Percentiles rank a stretch among this genome's conserved stretches.
These are phyloP conservation scores for Citrus reticulata DNA, from an alignment of 345 rosid species.

Conservation along the genomic window DNA sequence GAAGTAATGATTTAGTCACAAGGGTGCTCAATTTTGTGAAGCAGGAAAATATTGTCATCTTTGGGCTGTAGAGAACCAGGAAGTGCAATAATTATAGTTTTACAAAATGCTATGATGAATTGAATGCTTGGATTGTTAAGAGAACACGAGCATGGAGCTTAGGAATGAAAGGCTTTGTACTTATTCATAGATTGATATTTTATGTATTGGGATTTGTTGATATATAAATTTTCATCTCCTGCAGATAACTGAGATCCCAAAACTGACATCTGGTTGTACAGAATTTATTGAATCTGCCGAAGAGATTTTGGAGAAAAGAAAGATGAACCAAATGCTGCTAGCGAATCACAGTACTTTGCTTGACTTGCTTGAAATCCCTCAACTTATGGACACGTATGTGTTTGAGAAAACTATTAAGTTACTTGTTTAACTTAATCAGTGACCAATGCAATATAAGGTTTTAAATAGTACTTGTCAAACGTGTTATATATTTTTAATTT, in stretches of 20 bases:
- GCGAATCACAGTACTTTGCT: slow-evolving; percentile 88
- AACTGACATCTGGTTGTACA: slow-evolving; percentile 83
- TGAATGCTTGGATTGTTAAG: not conserved
- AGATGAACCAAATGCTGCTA: slow-evolving; percentile 87
- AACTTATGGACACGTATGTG: slow-evolving; percentile 99
- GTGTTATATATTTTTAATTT: not conserved
- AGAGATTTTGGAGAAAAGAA: slow-evolving; percentile 84
- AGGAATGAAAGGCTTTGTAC: not conserved
- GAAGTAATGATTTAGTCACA: not conserved
- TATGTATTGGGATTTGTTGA: not conserved
- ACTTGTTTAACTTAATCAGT: slow-evolving; percentile 5
- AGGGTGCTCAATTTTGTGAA: not conserved
- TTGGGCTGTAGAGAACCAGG: not conserved
- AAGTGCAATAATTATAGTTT: not conserved
- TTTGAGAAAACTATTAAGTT: slow-evolving; percentile 7
- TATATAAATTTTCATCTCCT: slow-evolving; percentile 8
- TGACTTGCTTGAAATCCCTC: slow-evolving; percentile 99
- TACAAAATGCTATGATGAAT: not conserved
- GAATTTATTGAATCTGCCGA: slow-evolving; percentile 87
- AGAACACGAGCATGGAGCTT: not conserved
- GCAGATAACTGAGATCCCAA: slow-evolving; percentile 77
- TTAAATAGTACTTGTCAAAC: not conserved
- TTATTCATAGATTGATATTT: not conserved
- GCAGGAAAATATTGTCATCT: not conserved
- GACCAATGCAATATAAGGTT: not conserved